Conservation (phyloP, 1,284 basidiomycete genomes). For the Omphalotus olearius region DNA sequence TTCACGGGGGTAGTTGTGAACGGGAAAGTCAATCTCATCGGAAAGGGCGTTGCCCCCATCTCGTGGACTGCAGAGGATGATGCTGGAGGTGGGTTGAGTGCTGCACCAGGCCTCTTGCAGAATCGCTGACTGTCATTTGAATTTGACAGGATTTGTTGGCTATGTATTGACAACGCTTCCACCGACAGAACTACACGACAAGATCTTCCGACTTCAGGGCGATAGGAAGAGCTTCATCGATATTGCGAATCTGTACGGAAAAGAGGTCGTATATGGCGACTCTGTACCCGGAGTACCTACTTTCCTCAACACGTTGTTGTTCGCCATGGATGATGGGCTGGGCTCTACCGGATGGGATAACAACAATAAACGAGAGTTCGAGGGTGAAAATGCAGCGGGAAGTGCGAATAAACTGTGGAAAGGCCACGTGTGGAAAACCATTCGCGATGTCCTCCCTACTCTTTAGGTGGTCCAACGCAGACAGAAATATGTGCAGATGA, state of each 20-base stretch:
- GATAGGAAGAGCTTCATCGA: slow-evolving; percentile 22
- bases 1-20: slow-evolving; percentile 17
- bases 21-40: slow-evolving; percentile 21
- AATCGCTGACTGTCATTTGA: no score
- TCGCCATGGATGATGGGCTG: slow-evolving; percentile 16
- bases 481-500: no score
- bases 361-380: background rate
- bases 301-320: slow-evolving; percentile 15
- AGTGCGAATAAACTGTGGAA: slow-evolving; percentile 22
- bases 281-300: slow-evolving; percentile 16
- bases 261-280: slow-evolving; percentile 16
- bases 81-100: slow-evolving; percentile 19
- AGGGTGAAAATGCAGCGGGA: slow-evolving; percentile 15
- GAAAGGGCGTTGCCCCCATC: slow-evolving; percentile 20
- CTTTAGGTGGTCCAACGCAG: background rate
- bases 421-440: slow-evolving; percentile 21
- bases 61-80: slow-evolving; percentile 22
- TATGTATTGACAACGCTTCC: slow-evolving; percentile 24
- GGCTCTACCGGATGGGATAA: slow-evolving; percentile 22
- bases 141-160: slow-evolving; percentile 22
- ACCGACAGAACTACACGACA: slow-evolving; percentile 18
- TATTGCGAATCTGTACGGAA: slow-evolving; percentile 18
- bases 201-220: slow-evolving; percentile 25
- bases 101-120: no score
- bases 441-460: slow-evolving; percentile 7